These are phyloP conservation scores for Sisymbrium irio DNA, from an alignment of 345 rosid species.

Conservation along the genomic window DNA sequence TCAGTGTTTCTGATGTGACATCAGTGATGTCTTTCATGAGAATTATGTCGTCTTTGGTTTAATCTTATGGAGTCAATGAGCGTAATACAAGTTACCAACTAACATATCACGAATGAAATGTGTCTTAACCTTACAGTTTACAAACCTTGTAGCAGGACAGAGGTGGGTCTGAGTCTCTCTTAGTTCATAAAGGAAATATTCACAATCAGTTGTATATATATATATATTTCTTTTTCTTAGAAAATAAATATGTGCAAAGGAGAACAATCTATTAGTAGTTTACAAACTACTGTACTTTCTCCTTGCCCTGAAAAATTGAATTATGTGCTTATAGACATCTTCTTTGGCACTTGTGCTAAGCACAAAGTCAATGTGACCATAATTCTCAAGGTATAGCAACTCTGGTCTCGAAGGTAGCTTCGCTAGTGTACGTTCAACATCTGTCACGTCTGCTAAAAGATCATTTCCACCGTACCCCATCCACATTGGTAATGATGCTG, in stretches of 20 bases:
- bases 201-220: no score
- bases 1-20: background rate
- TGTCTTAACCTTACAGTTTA: background rate
- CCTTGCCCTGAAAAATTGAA: constrained; percentile 59
- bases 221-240: no score
- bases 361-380: constrained; percentile 75
- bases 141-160: no score
- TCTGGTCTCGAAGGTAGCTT: constrained; percentile 56
- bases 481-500: constrained; percentile 76
- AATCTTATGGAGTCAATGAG: background rate
- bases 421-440: constrained; percentile 59
- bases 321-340: constrained; percentile 56
- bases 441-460: constrained; percentile 63
- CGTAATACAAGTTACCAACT: background rate
- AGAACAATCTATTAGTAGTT: background rate
- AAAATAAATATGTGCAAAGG: no score
- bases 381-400: constrained; percentile 66
- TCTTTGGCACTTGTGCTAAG: constrained; percentile 55
- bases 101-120: background rate
- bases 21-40: background rate
- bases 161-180: no score
- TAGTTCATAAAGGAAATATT: no score
- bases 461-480: constrained; percentile 86
- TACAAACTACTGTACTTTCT: constrained; percentile 44
- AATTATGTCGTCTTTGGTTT: background rate